Evolutionary conservation across 2,329 filamentous ascomycete species (phyloP).

Genomic region (Tolypocladium album): DNA sequence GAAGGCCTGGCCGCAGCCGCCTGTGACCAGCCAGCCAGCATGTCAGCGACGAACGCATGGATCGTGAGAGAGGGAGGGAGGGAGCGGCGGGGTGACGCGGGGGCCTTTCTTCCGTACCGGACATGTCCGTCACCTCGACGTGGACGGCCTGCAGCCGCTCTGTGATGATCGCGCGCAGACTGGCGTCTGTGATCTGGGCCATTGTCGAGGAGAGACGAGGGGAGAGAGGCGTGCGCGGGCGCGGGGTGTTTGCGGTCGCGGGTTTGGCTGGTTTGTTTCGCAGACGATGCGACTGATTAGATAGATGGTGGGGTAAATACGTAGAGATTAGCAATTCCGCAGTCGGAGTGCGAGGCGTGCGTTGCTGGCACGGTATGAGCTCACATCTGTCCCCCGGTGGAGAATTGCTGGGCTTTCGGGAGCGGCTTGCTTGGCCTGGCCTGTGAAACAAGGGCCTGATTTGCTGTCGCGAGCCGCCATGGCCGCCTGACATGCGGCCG

Average conservation of each 20-base stretch:
- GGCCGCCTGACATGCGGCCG: too few species aligned
- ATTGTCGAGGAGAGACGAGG: conserved; percentile 1
- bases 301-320: conserved; percentile 17
- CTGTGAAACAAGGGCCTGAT: too few species aligned
- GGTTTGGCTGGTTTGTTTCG: neutral
- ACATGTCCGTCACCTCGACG: conserved; percentile 86
- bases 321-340: neutral
- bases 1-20: conserved; percentile 52
- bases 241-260: neutral
- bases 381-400: conserved; percentile 11
- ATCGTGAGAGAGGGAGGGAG: neutral
- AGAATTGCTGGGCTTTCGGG: neutral
- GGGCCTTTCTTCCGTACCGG: conserved; percentile 47
- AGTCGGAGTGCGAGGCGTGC: neutral
- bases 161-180: conserved; percentile 57
- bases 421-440: neutral
- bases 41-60: neutral
- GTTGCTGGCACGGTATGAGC: conserved; percentile 20
- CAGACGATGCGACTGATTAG: conserved; percentile 26
- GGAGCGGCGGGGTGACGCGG: neutral
- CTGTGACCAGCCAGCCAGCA: conserved; percentile 17
- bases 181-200: conserved; percentile 56
- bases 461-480: too few species aligned
- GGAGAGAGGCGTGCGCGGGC: neutral
- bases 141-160: conserved; percentile 62